Evolutionary conservation across 441 rosid genomes (phyloP).

Genomic region (Bruguiera hainesii): DNA sequence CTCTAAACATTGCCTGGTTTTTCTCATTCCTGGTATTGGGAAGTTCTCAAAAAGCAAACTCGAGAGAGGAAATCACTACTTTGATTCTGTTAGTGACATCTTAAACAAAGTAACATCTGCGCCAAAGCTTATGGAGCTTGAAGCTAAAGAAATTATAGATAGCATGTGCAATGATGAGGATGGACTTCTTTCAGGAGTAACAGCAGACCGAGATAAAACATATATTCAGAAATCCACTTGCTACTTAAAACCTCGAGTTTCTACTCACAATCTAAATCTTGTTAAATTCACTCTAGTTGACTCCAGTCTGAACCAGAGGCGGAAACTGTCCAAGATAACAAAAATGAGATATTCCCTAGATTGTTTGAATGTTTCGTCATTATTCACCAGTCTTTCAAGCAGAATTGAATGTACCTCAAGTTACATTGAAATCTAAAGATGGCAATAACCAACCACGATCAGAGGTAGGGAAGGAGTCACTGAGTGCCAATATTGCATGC

Average conservation of each 20-base stretch:
- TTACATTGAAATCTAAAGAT: conserved; percentile 23
- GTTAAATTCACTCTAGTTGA: conserved; percentile 65
- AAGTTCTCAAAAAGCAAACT: conserved; percentile 65
- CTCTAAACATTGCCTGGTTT: conserved; percentile 49
- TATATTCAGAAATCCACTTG: conserved; percentile 30
- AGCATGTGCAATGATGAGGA: conserved; percentile 29
- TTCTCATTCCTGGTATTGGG: conserved; percentile 65
- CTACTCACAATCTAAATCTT: conserved; percentile 28
- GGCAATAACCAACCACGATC: conserved; percentile 16
- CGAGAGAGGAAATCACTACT: conserved; percentile 67
- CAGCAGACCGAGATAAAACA: conserved; percentile 41
- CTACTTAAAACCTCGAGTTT: conserved; percentile 60
- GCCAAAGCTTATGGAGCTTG: conserved; percentile 64
- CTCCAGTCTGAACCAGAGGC: conserved; percentile 48
- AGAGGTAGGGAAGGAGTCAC: conserved; percentile 27
- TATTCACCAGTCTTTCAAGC: conserved; percentile 22
- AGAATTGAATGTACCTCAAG: conserved; percentile 31
- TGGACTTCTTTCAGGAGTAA: conserved; percentile 24
- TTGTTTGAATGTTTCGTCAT: conserved; percentile 29
- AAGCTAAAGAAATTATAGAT: conserved; percentile 38
- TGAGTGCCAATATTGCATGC: conserved; percentile 19
- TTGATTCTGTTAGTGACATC: conserved; percentile 72
- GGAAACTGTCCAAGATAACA: conserved; percentile 41
- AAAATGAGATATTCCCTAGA: conserved; percentile 42
- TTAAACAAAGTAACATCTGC: conserved; percentile 63